phyloP scores from a whole-genome alignment of 2,329 filamentous ascomycete species.

The Teratosphaeria nubilosa region DNA sequence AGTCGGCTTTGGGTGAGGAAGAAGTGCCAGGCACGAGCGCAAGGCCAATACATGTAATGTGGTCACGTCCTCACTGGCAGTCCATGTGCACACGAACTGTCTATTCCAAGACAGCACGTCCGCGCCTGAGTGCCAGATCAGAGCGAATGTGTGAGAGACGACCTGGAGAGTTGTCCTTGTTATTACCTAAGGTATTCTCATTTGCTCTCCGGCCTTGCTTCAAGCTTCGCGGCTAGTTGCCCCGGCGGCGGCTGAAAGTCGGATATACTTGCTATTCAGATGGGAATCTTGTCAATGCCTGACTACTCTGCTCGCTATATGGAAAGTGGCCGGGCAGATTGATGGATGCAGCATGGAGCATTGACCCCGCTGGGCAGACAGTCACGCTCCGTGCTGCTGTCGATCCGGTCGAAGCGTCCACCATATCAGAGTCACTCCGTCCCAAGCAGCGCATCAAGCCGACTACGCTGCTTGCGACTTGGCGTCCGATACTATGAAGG shows the following conservation, averaged over 20 bases:
- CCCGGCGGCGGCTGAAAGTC: not conserved
- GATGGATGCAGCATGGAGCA: conserved; percentile 25
- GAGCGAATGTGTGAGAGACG: not conserved
- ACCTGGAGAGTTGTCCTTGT: not conserved
- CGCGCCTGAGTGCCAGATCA: not conserved
- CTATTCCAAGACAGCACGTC: not conserved
- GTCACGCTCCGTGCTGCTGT: conserved; percentile 19
- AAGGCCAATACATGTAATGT: not conserved
- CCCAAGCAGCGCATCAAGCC: not conserved
- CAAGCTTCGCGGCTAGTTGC: not conserved
- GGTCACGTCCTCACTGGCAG: not conserved
- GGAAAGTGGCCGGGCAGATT: not conserved
- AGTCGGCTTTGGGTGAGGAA: conserved; percentile 1
- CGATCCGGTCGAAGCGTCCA: conserved; percentile 2
- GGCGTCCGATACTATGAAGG: not conserved
- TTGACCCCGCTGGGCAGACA: conserved; percentile 25
- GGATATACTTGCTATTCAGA: not conserved
- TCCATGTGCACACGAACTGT: not conserved
- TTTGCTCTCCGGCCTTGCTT: not conserved
- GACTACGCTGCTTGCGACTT: not conserved
- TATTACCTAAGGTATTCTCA: not conserved
- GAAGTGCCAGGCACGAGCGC: not conserved
- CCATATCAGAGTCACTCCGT: not conserved
- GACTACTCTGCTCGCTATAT: not conserved
- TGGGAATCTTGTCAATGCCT: not conserved